These are phyloP conservation scores for Xylariaceae sp. DNA, from an alignment of 2,329 filamentous ascomycete genomes.

Conservation along the genomic window DNA sequence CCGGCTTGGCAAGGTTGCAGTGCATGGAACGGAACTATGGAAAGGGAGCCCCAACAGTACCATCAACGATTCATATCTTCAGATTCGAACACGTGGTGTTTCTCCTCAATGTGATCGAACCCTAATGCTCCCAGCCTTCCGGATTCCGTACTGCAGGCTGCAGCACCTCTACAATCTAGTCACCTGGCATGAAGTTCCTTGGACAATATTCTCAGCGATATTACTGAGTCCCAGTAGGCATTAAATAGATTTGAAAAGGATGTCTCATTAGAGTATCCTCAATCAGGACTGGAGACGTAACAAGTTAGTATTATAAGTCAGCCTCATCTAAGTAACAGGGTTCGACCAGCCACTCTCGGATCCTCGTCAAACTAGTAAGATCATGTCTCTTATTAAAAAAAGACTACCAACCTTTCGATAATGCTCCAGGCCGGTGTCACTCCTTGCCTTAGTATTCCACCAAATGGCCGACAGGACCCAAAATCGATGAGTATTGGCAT, in stretches of 20 bases:
- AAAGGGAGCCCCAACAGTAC: too few relatives aligned
- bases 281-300: too few relatives aligned
- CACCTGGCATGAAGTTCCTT: too few relatives aligned
- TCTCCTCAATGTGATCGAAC: not conserved
- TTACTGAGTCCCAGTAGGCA: too few relatives aligned
- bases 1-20: constrained; percentile 12
- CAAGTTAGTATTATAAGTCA: too few relatives aligned
- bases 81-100: constrained; percentile 16
- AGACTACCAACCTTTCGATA: constrained; percentile 5
- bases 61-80: constrained; percentile 6
- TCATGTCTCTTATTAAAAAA: constrained; percentile 27
- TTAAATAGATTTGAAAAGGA: too few relatives aligned
- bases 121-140: constrained; percentile 7
- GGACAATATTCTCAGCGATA: too few relatives aligned
- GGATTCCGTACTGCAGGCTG: constrained; percentile 15
- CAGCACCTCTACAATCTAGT: too few relatives aligned
- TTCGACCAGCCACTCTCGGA: constrained; percentile 25
- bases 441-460: constrained; percentile 13
- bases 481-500: constrained; percentile 29
- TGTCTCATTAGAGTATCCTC: too few relatives aligned
- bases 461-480: constrained; percentile 26
- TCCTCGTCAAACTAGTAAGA: constrained; percentile 20
- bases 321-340: too few relatives aligned
- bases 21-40: too few relatives aligned
- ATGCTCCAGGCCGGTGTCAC: constrained; percentile 25